Conservation (phyloP, 805 yeast genomes). For the Torulaspora delbrueckii region DNA sequence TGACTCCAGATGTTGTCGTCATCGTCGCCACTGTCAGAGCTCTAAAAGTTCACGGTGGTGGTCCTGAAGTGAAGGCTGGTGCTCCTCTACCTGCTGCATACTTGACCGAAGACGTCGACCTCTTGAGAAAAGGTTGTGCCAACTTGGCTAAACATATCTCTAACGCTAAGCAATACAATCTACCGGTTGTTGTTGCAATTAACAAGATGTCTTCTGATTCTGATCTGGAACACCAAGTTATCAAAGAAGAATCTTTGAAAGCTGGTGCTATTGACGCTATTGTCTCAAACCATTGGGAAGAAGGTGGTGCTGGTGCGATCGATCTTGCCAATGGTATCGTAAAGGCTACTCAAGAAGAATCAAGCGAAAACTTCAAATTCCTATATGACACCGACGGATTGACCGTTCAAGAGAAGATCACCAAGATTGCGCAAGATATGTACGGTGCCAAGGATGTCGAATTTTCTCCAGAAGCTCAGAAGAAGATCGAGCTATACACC, state of each 20-base stretch:
- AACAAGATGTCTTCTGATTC: constrained; percentile 75
- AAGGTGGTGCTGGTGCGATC: constrained; percentile 79
- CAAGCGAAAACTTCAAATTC: constrained; percentile 43
- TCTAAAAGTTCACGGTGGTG: constrained; percentile 82
- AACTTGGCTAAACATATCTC: constrained; percentile 73
- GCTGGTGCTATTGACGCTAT: constrained; percentile 81
- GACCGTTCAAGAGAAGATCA: constrained; percentile 62
- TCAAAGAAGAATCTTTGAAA: constrained; percentile 59
- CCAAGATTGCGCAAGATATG: constrained; percentile 65
- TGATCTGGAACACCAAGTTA: constrained; percentile 60
- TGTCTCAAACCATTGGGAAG: constrained; percentile 80
- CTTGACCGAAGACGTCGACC: constrained; percentile 63
- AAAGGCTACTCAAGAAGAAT: constrained; percentile 49
- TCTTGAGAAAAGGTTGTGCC: constrained; percentile 64
- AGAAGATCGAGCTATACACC: constrained; percentile 62
- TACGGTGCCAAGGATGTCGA: constrained; percentile 74
- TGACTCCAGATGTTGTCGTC: constrained; percentile 71
- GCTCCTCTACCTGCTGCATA: constrained; percentile 71
- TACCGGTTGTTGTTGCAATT: constrained; percentile 78
- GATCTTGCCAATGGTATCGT: constrained; percentile 69
- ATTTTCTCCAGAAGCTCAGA: constrained; percentile 61
- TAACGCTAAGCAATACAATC: constrained; percentile 65
- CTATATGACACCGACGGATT: constrained; percentile 54
- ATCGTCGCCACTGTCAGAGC: constrained; percentile 84
- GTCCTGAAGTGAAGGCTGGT: constrained; percentile 83